Percentiles rank a stretch among this genome's conserved stretches.
Evolutionary conservation across 176 grass and related monocot species (phyloP).

Genomic region (maize (Zea mays)): DNA sequence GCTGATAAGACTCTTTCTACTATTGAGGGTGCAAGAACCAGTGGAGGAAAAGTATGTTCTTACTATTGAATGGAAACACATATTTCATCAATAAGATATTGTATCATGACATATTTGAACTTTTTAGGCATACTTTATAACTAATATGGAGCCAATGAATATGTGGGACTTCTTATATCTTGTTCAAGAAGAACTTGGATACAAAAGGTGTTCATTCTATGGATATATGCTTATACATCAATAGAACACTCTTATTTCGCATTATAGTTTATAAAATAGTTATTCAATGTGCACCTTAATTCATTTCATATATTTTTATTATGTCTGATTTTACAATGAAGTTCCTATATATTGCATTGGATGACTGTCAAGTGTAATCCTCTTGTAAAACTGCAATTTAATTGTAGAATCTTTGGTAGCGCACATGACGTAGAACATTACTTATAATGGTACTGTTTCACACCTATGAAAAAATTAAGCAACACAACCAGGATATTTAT

Average conservation of each 20-base stretch:
- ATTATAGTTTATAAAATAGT: background rate
- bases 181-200: conserved; percentile 61
- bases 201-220: conserved; percentile 43
- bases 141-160: conserved; percentile 76
- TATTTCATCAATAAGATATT: background rate
- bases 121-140: conserved; percentile 76
- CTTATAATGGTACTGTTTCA: background rate
- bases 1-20: conserved; percentile 58
- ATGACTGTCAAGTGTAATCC: background rate
- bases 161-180: conserved; percentile 71
- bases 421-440: background rate
- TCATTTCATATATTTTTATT: background rate
- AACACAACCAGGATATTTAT: background rate
- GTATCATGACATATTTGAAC: background rate
- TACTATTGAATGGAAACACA: background rate
- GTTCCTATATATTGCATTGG: background rate
- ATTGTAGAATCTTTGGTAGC: background rate
- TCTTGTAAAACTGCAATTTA: background rate
- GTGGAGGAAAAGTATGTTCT: conserved; percentile 61
- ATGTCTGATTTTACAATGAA: background rate
- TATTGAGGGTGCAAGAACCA: conserved; percentile 41
- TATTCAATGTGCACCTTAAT: background rate
- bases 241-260: background rate
- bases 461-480: background rate
- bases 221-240: background rate